These are phyloP conservation scores for Tulasnella calospora DNA, from an alignment of 768 basidiomycete genomes.

Conservation along the genomic window DNA sequence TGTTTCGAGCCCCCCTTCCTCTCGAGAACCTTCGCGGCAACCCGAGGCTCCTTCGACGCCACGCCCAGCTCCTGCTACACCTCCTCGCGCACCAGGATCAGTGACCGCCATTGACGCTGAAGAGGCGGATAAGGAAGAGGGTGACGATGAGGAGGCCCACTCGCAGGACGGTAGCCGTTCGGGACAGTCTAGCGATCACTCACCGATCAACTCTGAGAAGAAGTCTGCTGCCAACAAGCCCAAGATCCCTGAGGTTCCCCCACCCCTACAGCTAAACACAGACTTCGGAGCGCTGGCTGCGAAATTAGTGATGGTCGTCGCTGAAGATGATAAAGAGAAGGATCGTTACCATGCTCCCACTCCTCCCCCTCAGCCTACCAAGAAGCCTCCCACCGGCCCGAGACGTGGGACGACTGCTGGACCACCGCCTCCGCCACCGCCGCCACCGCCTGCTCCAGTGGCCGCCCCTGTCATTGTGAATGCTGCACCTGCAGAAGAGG, in stretches of 20 bases:
- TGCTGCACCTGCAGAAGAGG: conserved; percentile 20
- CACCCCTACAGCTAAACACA: neutral
- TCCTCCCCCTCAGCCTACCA: neutral
- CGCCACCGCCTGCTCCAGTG: conserved; percentile 1
- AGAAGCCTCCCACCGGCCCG: conserved; percentile 22
- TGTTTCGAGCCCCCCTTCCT: neutral
- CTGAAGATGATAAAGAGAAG: neutral
- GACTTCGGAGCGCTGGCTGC: neutral
- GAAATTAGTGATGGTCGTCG: neutral
- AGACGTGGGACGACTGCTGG: neutral
- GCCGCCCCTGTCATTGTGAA: neutral
- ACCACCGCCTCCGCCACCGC: neutral
- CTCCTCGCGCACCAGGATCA: neutral
- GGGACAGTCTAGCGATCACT: neutral
- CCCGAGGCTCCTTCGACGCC: neutral
- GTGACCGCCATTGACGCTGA: neutral
- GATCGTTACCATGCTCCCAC: conserved; percentile 15
- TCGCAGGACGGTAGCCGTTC: neutral
- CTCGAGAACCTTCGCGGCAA: neutral
- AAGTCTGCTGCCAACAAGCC: neutral
- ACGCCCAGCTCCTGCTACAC: neutral
- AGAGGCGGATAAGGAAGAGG: neutral
- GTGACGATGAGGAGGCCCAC: neutral
- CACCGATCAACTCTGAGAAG: neutral
- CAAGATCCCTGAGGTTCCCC: neutral